Conservation (phyloP, 108 stramenopile species). For the Thalassiosira profunda region DNA sequence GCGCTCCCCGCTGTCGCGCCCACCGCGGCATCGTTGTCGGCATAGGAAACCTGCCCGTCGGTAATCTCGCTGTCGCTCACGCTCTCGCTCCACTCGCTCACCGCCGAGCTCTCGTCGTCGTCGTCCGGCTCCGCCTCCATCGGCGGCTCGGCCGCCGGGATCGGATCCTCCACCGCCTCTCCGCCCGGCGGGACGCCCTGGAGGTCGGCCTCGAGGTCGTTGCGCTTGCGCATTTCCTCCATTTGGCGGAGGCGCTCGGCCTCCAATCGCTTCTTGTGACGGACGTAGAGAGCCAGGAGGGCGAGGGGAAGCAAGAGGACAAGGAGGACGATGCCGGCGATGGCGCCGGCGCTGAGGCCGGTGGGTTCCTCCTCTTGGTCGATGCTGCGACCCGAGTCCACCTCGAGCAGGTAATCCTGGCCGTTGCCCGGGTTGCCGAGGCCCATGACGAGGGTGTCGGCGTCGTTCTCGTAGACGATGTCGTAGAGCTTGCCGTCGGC, state of each 20-base stretch:
- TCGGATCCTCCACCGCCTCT: background rate
- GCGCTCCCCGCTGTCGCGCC: constrained; percentile 11
- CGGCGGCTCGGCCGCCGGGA: background rate
- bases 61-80: no score
- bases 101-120: background rate
- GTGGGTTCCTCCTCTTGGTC: background rate
- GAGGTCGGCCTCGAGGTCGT: no score
- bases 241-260: background rate
- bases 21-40: no score
- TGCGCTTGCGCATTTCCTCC: no score
- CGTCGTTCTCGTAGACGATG: background rate
- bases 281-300: background rate
- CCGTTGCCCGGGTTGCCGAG: constrained; percentile 9
- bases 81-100: no score
- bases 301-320: background rate
- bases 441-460: constrained; percentile 1
- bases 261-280: background rate
- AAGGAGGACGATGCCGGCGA: constrained; percentile 1
- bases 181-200: background rate
- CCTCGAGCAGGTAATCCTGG: background rate
- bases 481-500: constrained; percentile 1
- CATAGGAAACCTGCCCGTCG: no score
- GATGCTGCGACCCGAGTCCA: background rate
- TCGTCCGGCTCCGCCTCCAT: background rate
- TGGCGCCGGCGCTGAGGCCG: background rate